phyloP scores from a whole-genome alignment of 1,284 basidiomycete species.

The Flammula alnicola region DNA sequence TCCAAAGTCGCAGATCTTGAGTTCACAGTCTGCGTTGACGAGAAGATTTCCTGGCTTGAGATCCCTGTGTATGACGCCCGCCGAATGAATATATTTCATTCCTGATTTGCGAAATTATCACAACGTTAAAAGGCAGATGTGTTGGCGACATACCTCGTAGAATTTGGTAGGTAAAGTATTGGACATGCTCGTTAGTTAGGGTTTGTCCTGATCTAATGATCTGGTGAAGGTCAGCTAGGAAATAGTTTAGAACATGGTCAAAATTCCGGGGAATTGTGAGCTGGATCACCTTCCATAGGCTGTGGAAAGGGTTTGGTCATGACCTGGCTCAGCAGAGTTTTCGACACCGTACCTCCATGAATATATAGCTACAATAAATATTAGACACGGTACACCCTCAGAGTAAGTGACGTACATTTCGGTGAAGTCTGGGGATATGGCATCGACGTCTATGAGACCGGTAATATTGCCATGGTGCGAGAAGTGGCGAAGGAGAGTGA shows the following conservation, averaged over 20 bases:
- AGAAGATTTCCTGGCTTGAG: constrained; percentile 96
- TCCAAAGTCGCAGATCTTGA: constrained; percentile 99
- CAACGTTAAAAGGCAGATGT: too few species aligned
- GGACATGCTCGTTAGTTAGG: constrained; percentile 97
- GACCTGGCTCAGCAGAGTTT: constrained; percentile 3
- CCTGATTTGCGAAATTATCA: too few species aligned
- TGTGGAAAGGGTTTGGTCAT: constrained; percentile 34
- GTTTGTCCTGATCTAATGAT: constrained; percentile 98
- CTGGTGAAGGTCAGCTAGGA: constrained; percentile 87
- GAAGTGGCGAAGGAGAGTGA: constrained; percentile 88
- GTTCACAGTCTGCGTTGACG: constrained; percentile 97
- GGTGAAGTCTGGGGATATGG: constrained; percentile 84
- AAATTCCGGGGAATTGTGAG: constrained; percentile 9
- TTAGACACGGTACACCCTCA: constrained; percentile 7
- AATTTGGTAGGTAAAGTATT: constrained; percentile 98
- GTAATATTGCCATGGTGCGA: constrained; percentile 90
- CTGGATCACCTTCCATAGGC: constrained; percentile 87
- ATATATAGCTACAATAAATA: constrained; percentile 73
- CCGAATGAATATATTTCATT: constrained; percentile 99
- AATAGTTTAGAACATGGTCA: constrained; percentile 17
- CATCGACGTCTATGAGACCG: constrained; percentile 85
- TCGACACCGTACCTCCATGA: constrained; percentile 78
- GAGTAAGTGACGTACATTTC: constrained; percentile 71
- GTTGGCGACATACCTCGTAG: too few species aligned
- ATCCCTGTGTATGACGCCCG: constrained; percentile 97